phyloP scores from a whole-genome alignment of 2,329 filamentous ascomycete genomes.

The Apiospora saccharicola region DNA sequence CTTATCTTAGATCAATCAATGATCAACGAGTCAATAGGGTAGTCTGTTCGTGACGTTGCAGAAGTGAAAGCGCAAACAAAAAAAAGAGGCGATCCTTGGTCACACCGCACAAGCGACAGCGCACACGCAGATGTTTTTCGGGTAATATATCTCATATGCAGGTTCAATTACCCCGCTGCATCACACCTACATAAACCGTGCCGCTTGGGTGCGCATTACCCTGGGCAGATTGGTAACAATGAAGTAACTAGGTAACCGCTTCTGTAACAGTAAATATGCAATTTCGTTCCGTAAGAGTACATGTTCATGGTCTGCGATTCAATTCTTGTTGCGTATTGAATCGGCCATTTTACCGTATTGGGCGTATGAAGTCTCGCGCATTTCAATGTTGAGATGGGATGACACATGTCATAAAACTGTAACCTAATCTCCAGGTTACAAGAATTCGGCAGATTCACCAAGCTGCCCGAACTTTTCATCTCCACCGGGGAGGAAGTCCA shows the following conservation, averaged over 20 bases:
- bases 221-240: not conserved
- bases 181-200: slow-evolving; percentile 5
- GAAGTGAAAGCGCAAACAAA: not conserved
- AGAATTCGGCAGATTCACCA: not conserved
- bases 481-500: not conserved
- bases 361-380: not conserved
- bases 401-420: not conserved
- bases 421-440: not conserved
- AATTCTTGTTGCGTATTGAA: not conserved
- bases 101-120: not conserved
- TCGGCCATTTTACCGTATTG: not conserved
- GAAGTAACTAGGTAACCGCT: not conserved
- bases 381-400: not conserved
- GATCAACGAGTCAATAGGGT: not conserved
- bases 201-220: not conserved
- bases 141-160: not conserved
- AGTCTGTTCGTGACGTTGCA: not conserved
- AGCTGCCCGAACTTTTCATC: not conserved
- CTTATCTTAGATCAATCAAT: not conserved
- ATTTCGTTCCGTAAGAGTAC: not conserved
- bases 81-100: not conserved
- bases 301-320: not conserved
- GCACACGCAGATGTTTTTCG: not conserved
- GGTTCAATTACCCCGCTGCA: slow-evolving; percentile 15
- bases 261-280: not conserved